Percentiles rank a stretch among this genome's conserved stretches.
Conservation (phyloP, 768 basidiomycete genomes). For the Chalciporus pseudorubinellus region DNA sequence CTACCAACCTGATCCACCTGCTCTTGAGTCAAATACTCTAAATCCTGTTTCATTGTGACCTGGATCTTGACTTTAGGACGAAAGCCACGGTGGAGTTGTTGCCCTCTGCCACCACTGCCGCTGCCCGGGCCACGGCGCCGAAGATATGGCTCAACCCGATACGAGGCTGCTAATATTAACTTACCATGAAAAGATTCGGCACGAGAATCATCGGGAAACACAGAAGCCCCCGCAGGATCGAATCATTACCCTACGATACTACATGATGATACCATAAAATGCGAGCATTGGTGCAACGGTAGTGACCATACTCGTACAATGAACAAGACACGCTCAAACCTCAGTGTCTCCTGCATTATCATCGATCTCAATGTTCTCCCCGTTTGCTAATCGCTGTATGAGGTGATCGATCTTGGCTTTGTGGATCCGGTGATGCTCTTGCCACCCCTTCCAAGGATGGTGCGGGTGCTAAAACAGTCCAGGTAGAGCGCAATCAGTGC, state of each 20-base stretch:
- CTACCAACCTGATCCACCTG: conserved; percentile 56
- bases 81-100: too few species aligned
- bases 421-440: conserved; percentile 87
- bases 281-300: background rate
- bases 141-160: too few species aligned
- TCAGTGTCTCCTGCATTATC: conserved; percentile 28
- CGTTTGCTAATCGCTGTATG: conserved; percentile 56
- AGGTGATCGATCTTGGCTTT: conserved; percentile 84
- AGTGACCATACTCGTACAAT: conserved; percentile 7
- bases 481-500: background rate
- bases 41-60: conserved; percentile 1
- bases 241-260: background rate
- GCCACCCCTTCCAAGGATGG: conserved; percentile 95
- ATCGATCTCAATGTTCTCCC: conserved; percentile 48
- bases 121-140: too few species aligned
- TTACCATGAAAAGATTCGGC: too few species aligned
- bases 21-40: conserved; percentile 51
- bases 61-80: background rate
- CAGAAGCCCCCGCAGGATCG: too few species aligned
- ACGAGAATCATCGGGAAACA: too few species aligned
- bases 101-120: too few species aligned
- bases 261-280: conserved; percentile 12
- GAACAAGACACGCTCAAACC: conserved; percentile 13
- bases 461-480: conserved; percentile 75
- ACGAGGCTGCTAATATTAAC: too few species aligned